phyloP scores from a whole-genome alignment of 768 basidiomycete genomes.

The Rhodocollybia butyracea region DNA sequence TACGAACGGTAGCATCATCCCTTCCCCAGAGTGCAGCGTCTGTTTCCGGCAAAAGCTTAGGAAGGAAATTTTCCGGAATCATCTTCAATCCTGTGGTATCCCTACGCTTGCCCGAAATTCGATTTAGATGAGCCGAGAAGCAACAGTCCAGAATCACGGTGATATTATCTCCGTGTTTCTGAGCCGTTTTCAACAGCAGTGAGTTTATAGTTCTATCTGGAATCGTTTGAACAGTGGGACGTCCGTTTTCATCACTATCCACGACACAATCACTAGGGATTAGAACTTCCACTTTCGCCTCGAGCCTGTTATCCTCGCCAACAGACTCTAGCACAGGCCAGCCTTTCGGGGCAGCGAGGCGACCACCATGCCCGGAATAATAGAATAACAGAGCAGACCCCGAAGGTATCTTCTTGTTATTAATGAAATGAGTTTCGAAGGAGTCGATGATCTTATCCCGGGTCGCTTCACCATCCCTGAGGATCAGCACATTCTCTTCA shows the following conservation, averaged over 20 bases:
- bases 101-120: not conserved
- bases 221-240: not conserved
- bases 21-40: not conserved
- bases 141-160: not conserved
- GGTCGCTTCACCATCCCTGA: not conserved
- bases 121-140: not conserved
- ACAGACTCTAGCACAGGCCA: not conserved
- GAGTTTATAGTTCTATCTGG: not conserved
- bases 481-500: not conserved
- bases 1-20: not conserved
- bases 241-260: not conserved
- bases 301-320: not conserved
- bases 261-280: not conserved
- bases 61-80: not conserved
- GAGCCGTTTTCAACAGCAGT: not conserved
- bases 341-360: not conserved
- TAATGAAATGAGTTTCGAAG: not conserved
- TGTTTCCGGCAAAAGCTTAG: not conserved
- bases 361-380: not conserved
- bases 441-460: not conserved
- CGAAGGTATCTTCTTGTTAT: not conserved
- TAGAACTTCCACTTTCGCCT: not conserved
- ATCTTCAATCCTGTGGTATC: not conserved
- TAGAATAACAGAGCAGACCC: not conserved
- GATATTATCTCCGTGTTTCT: not conserved